phyloP scores from a whole-genome alignment of 495 filamentous ascomycete species.

The Cetradonia linearis region DNA sequence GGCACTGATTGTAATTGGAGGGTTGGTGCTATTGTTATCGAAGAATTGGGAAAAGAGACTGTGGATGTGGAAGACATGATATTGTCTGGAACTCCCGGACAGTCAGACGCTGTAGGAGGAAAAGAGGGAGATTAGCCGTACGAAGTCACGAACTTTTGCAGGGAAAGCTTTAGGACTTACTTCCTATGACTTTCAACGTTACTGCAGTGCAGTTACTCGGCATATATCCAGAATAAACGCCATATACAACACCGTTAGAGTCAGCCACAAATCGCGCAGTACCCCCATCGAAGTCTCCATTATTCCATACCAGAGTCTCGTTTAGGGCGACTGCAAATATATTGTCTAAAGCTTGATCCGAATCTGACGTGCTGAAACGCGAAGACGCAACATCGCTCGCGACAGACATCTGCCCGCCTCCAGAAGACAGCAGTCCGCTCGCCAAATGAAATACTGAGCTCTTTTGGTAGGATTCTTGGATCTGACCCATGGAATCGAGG shows the following conservation, averaged over 20 bases:
- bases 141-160: neutral
- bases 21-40: neutral
- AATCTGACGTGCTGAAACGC: conserved; percentile 11
- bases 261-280: conserved; percentile 15
- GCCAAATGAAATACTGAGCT: conserved; percentile 9
- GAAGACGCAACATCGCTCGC: neutral
- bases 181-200: conserved; percentile 5
- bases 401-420: conserved; percentile 3
- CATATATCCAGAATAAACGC: conserved; percentile 11
- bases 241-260: conserved; percentile 6
- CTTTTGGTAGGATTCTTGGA: conserved; percentile 6
- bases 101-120: neutral
- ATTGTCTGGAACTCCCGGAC: neutral
- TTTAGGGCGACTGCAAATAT: conserved; percentile 13
- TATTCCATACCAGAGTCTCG: conserved; percentile 16
- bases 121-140: neutral
- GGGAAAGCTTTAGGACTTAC: neutral
- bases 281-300: conserved; percentile 5
- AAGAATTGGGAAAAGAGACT: neutral
- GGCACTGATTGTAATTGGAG: neutral
- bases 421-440: conserved; percentile 3
- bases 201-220: conserved; percentile 3
- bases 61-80: neutral
- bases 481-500: conserved; percentile 12
- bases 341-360: conserved; percentile 1